Evolutionary conservation across 2,329 filamentous ascomycete genomes (phyloP).

Genomic region (Trichoderma sp.): DNA sequence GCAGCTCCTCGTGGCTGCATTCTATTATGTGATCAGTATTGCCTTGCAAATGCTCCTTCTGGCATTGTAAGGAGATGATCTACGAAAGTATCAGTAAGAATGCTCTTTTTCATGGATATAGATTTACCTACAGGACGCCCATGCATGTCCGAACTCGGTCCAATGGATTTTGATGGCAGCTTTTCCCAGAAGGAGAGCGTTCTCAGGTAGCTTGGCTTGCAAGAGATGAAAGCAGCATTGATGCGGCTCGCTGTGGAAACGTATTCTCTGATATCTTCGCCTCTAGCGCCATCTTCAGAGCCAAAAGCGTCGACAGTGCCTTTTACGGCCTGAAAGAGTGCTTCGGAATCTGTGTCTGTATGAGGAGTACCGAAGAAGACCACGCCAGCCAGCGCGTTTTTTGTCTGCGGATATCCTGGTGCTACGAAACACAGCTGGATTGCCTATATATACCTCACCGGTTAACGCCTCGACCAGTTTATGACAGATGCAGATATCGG

Average conservation of each 20-base stretch:
- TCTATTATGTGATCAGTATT: constrained; percentile 28
- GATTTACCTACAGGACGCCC: not conserved
- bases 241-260: constrained; percentile 32
- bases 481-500: not conserved
- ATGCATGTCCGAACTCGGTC: not conserved
- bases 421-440: constrained; percentile 25
- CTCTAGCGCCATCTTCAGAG: not conserved
- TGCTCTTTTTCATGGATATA: no score
- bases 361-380: constrained; percentile 36
- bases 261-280: constrained; percentile 34
- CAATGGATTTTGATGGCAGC: not conserved
- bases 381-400: constrained; percentile 29
- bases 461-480: not conserved
- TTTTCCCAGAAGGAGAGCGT: constrained; percentile 31
- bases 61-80: constrained; percentile 10
- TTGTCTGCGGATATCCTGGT: constrained; percentile 23
- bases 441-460: constrained; percentile 9
- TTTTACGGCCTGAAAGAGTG: constrained; percentile 32
- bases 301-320: constrained; percentile 28
- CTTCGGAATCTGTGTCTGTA: constrained; percentile 31
- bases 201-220: constrained; percentile 21
- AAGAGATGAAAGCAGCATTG: constrained; percentile 29
- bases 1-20: constrained; percentile 32
- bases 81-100: not conserved
- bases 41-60: not conserved